phyloP scores from a whole-genome alignment of 768 basidiomycete genomes.

The Amanita pseudoporphyria region DNA sequence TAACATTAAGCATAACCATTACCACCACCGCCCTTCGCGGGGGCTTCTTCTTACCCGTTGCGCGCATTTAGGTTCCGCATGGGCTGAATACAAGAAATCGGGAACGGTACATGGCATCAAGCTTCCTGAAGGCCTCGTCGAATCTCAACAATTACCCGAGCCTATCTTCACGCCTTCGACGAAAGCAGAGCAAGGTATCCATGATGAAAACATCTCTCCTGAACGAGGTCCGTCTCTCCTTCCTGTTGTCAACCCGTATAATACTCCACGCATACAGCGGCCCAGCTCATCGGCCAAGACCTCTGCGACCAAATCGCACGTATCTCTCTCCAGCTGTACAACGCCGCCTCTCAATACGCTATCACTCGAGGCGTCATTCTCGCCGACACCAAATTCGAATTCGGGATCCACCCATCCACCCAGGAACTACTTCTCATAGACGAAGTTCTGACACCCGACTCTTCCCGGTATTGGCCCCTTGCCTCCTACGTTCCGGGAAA shows the following conservation, averaged over 20 bases:
- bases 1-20: conserved; percentile 23
- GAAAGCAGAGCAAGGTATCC: conserved; percentile 87
- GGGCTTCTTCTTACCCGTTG: too few relatives aligned
- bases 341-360: conserved; percentile 67
- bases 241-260: background rate
- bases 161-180: conserved; percentile 96
- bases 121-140: conserved; percentile 67
- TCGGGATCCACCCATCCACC: conserved; percentile 60
- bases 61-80: conserved; percentile 86
- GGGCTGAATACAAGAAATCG: conserved; percentile 84
- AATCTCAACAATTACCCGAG: conserved; percentile 72
- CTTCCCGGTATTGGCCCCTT: conserved; percentile 93
- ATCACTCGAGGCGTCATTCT: conserved; percentile 76
- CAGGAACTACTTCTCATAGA: conserved; percentile 73
- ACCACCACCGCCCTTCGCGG: background rate
- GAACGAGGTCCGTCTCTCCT: conserved; percentile 47
- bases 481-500: conserved; percentile 62
- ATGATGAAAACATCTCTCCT: conserved; percentile 95
- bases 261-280: conserved; percentile 35
- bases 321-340: conserved; percentile 57
- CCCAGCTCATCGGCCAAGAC: conserved; percentile 53
- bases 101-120: conserved; percentile 84
- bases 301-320: conserved; percentile 53
- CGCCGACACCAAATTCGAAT: conserved; percentile 98
- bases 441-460: conserved; percentile 96